Evolutionary conservation across 1,284 basidiomycete genomes (phyloP).

Genomic region (Heterobasidion occidentale): DNA sequence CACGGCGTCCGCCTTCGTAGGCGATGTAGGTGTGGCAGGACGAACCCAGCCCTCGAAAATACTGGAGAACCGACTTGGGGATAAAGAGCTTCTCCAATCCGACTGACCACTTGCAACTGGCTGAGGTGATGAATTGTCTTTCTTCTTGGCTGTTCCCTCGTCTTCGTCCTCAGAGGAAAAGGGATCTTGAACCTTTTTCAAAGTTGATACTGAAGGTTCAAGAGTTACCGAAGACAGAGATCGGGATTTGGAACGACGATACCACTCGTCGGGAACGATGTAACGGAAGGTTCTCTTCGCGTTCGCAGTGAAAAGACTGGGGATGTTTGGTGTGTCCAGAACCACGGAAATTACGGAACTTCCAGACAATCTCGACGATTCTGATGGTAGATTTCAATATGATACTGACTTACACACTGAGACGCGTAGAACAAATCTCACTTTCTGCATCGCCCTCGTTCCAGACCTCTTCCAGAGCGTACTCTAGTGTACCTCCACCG

Average conservation of each 20-base stretch:
- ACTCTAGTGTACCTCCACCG: slow-evolving; percentile 55
- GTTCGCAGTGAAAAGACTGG: slow-evolving; percentile 31
- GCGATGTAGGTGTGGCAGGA: slow-evolving; percentile 24
- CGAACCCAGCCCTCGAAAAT: slow-evolving; percentile 56
- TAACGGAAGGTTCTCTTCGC: slow-evolving; percentile 43
- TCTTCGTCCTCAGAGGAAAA: slow-evolving; percentile 42
- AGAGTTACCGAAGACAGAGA: slow-evolving; percentile 35
- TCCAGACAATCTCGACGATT: slow-evolving; percentile 30
- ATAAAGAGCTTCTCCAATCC: slow-evolving; percentile 40
- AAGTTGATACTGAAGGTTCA: slow-evolving; percentile 43
- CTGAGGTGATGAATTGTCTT: slow-evolving; percentile 14
- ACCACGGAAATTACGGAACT: slow-evolving; percentile 30
- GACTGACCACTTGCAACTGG: slow-evolving; percentile 16
- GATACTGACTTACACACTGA: neutral
- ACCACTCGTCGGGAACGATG: slow-evolving; percentile 76
- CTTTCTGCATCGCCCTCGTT: slow-evolving; percentile 37
- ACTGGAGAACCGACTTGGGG: slow-evolving; percentile 54
- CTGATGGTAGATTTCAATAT: slow-evolving; percentile 20
- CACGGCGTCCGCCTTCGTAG: slow-evolving; percentile 23
- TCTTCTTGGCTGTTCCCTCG: slow-evolving; percentile 59
- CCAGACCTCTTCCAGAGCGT: slow-evolving; percentile 63
- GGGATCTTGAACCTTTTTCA: slow-evolving; percentile 40
- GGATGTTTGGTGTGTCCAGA: slow-evolving; percentile 25
- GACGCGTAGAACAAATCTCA: slow-evolving; percentile 22
- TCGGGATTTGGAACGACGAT: slow-evolving; percentile 56